Conservation (phyloP, 192 early-diverging fungal species). For the Backusella sp. region DNA sequence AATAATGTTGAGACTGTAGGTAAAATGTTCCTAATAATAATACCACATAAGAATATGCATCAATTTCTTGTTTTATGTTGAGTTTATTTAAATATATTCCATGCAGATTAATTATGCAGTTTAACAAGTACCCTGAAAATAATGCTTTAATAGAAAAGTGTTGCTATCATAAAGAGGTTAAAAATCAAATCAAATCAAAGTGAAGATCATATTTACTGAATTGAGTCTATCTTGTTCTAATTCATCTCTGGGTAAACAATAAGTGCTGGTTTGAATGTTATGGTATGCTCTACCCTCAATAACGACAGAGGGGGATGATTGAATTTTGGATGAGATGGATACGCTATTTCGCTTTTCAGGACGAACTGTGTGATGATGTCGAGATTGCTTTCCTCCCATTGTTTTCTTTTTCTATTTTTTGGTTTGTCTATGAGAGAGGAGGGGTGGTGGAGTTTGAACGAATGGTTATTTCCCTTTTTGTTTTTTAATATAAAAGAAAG, state of each 20-base stretch:
- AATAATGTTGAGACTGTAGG: background rate
- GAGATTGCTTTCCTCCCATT: constrained; percentile 7
- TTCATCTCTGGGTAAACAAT: constrained; percentile 35
- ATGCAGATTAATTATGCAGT: constrained; percentile 4
- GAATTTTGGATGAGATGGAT: background rate
- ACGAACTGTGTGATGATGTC: background rate
- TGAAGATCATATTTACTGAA: background rate
- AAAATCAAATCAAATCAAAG: background rate
- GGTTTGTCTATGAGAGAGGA: background rate
- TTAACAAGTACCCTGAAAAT: constrained; percentile 10
- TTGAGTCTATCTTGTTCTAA: constrained; percentile 35
- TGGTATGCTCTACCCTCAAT: constrained; percentile 31
- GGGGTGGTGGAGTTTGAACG: background rate
- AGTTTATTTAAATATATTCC: constrained; percentile 8
- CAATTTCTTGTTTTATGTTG: constrained; percentile 7
- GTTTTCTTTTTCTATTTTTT: background rate
- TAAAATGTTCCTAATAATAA: constrained; percentile 9
- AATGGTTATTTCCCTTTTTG: background rate
- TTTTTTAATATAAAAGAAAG: background rate
- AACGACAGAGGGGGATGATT: constrained; percentile 4
- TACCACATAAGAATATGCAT: background rate
- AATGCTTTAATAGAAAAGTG: constrained; percentile 20
- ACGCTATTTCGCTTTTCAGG: constrained; percentile 1
- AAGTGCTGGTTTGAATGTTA: constrained; percentile 25
- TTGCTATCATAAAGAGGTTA: constrained; percentile 11